Conservation (phyloP, 768 basidiomycete genomes). For the Dioszegia crocea region DNA sequence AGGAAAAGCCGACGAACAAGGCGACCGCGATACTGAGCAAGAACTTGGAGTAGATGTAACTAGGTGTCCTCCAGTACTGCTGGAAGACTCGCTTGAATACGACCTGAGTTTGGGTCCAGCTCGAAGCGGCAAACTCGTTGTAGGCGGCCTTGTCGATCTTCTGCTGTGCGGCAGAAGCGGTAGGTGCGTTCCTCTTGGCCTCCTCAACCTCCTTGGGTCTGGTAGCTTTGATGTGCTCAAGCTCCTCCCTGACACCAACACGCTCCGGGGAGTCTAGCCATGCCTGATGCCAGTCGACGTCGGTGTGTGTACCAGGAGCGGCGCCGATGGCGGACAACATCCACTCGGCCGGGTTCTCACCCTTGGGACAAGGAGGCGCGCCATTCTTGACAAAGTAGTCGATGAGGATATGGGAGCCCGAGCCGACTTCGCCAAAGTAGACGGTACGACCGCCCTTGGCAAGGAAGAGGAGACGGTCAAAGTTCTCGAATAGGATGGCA, state of each 20-base stretch:
- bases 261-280: constrained; percentile 61
- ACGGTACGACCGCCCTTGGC: constrained; percentile 82
- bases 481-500: constrained; percentile 77
- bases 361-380: constrained; percentile 62
- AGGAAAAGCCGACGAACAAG: constrained; percentile 49
- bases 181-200: not conserved
- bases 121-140: constrained; percentile 40
- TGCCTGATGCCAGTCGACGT: constrained; percentile 62
- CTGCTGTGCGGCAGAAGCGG: not conserved
- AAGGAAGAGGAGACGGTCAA: constrained; percentile 58
- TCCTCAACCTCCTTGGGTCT: constrained; percentile 48
- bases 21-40: constrained; percentile 33
- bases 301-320: constrained; percentile 57
- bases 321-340: constrained; percentile 78
- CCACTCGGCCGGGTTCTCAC: constrained; percentile 63
- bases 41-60: constrained; percentile 51
- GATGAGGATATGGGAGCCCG: constrained; percentile 63
- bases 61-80: constrained; percentile 51
- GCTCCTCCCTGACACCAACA: constrained; percentile 55
- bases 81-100: constrained; percentile 48
- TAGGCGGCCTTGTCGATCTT: constrained; percentile 41
- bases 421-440: constrained; percentile 87
- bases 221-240: constrained; percentile 54
- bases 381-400: constrained; percentile 74
- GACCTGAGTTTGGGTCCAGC: constrained; percentile 26